A percentile compares a stretch with the other conserved stretches of the same genome.
Conservation (phyloP, 371 early-diverging fungal species). For the Rhizopus sp. region DNA sequence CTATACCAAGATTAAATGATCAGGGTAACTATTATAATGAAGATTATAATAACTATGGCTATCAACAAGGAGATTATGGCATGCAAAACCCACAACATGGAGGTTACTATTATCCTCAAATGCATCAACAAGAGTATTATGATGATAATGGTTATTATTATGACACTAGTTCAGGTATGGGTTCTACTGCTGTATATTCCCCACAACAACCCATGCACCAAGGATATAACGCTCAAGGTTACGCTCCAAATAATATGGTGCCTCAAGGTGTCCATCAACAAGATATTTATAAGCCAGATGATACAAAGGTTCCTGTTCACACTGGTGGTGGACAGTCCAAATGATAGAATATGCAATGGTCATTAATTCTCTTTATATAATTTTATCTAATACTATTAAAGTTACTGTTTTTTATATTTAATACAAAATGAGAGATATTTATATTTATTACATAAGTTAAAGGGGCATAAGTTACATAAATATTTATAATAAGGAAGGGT, state of each 20-base stretch:
- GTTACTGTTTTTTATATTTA: no score
- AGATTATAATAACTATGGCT: conserved; percentile 20
- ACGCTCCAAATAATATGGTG: conserved; percentile 8
- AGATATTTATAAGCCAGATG: conserved; percentile 25
- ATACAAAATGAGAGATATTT: no score
- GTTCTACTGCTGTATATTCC: conserved; percentile 18
- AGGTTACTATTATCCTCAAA: conserved; percentile 34
- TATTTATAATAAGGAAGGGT: background rate
- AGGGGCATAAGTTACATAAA: background rate
- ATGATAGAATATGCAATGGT: background rate
- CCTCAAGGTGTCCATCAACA: conserved; percentile 8
- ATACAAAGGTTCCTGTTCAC: conserved; percentile 2
- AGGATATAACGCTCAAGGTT: conserved; percentile 6
- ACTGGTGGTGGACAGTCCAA: background rate
- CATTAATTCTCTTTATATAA: background rate
- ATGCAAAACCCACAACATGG: conserved; percentile 23
- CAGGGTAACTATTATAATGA: conserved; percentile 45
- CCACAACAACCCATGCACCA: conserved; percentile 15
- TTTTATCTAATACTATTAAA: no score
- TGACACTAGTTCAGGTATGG: conserved; percentile 15
- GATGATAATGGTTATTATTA: conserved; percentile 37
- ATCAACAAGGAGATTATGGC: conserved; percentile 19
- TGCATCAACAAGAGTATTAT: conserved; percentile 36
- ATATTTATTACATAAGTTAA: no score
- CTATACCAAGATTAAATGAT: conserved; percentile 41